Conservation (phyloP, 1,284 basidiomycete species). For the Rhodotorula sp. region DNA sequence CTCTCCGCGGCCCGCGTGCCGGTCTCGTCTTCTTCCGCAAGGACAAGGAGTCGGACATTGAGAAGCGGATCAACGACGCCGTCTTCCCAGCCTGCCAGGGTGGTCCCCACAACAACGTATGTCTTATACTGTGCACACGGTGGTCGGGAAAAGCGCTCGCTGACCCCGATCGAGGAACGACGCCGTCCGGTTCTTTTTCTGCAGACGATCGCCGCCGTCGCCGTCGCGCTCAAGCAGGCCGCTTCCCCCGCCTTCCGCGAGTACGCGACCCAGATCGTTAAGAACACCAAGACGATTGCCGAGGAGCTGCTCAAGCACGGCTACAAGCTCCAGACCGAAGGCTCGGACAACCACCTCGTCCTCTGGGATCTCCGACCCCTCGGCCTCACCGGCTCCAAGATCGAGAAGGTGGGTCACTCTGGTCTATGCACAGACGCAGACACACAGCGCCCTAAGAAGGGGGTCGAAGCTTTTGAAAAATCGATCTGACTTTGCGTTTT, state of each 20-base stretch:
- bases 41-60: slow-evolving; percentile 81
- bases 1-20: slow-evolving; percentile 95
- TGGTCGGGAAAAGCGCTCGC: background rate
- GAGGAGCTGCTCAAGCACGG: slow-evolving; percentile 63
- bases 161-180: background rate
- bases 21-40: slow-evolving; percentile 99
- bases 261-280: slow-evolving; percentile 93
- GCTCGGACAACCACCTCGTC: slow-evolving; percentile 96
- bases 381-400: slow-evolving; percentile 92
- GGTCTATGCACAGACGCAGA: background rate
- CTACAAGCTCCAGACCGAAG: slow-evolving; percentile 95
- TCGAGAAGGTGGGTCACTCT: slow-evolving; percentile 66
- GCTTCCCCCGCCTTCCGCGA: slow-evolving; percentile 84
- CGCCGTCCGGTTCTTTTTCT: background rate
- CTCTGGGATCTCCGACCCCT: slow-evolving; percentile 92
- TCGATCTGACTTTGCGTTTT: background rate
- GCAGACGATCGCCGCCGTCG: slow-evolving; percentile 85
- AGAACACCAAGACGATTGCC: slow-evolving; percentile 77
- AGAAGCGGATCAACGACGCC: slow-evolving; percentile 94
- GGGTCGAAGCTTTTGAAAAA: no score
- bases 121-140: slow-evolving; percentile 13
- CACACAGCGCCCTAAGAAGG: background rate
- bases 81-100: slow-evolving; percentile 99
- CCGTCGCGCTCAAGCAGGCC: slow-evolving; percentile 92
- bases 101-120: slow-evolving; percentile 92